Evolutionary conservation across 495 filamentous ascomycete species (phyloP), one percentile per base, ranked within the genome.

Genomic region (Cladorrhinum samala): DNA sequence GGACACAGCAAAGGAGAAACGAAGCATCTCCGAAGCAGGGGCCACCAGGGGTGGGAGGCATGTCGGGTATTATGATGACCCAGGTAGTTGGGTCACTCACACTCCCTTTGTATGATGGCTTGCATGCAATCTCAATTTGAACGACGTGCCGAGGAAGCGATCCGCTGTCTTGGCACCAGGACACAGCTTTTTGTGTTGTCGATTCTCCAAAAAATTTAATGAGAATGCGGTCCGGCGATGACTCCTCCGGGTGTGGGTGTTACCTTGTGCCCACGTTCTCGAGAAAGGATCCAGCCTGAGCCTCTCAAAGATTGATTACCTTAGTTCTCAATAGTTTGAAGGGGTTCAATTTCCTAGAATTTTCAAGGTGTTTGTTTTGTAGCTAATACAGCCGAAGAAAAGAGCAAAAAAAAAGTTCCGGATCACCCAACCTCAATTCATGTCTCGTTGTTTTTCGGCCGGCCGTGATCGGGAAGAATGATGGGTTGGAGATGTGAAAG

Each of bases 381-480:
- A n/a, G n/a, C n/a, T n/a, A 45, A 21, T 45, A 9, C 19, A 45
- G 21, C 4, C 42, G 42, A 45, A 19, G n/a, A n/a, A n/a, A n/a
- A n/a, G n/a, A n/a, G n/a, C n/a, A 45, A 8, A 24, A 21, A 13
- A 24, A 45, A n/a, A 45, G 42, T 8, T 25, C 23, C 20, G 20
- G 23, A 45, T 45, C 18, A 23, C 17, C 42, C n/a, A 45, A 19
- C 19, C 14, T 45, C 11, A 33, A 33, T 45, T 8, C 13, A 45
- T 13, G 23, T 45, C 18, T 45, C 18, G 23, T 7, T 20, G 17
- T 45, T 20, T 45, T 45, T 23, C 14, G 6, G 9, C 16, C 18
- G 14, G 42, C 42, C 42, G 42, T 45, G 42, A 45, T 45, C 42
- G 42, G 42, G 42, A 23, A n/a, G 18, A 24, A 45, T 19, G 21